phyloP scores from a whole-genome alignment of 1,139 yeast species.

The Citeromyces siamensis region DNA sequence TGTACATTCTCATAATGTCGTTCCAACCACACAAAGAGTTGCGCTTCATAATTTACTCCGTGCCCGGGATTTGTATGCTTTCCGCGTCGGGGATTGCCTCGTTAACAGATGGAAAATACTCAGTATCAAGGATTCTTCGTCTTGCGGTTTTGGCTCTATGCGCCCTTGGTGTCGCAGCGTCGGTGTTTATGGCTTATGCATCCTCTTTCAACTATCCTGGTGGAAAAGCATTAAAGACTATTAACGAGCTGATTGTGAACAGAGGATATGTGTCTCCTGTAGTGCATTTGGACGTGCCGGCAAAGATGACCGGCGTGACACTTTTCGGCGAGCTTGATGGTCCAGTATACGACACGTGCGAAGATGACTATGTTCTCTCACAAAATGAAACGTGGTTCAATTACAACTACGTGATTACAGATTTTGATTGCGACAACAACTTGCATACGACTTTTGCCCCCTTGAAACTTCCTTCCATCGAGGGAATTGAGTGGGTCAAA shows the following conservation, averaged over 20 bases:
- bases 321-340: slow-evolving; percentile 51
- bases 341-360: slow-evolving; percentile 59
- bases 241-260: slow-evolving; percentile 27
- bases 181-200: slow-evolving; percentile 41
- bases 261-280: slow-evolving; percentile 11
- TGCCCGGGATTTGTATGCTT: slow-evolving; percentile 54
- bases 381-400: slow-evolving; percentile 32
- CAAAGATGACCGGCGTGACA: slow-evolving; percentile 85
- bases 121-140: slow-evolving; percentile 7
- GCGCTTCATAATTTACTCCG: slow-evolving; percentile 71
- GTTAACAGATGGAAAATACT: slow-evolving; percentile 15
- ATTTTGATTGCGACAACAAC: slow-evolving; percentile 15
- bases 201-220: slow-evolving; percentile 86
- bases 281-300: slow-evolving; percentile 67
- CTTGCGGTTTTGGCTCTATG: slow-evolving; percentile 18
- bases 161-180: slow-evolving; percentile 25
- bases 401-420: slow-evolving; percentile 52
- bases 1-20: slow-evolving; percentile 54
- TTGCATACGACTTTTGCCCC: slow-evolving; percentile 6
- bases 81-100: slow-evolving; percentile 55
- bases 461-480: slow-evolving; percentile 10
- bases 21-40: slow-evolving; percentile 90
- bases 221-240: slow-evolving; percentile 51
- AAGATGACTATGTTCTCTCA: too few relatives aligned
- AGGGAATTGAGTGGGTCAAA: slow-evolving; percentile 24